Evolutionary conservation across 208 protist genomes (phyloP).

Genomic region (Leishmania amazonensis): DNA sequence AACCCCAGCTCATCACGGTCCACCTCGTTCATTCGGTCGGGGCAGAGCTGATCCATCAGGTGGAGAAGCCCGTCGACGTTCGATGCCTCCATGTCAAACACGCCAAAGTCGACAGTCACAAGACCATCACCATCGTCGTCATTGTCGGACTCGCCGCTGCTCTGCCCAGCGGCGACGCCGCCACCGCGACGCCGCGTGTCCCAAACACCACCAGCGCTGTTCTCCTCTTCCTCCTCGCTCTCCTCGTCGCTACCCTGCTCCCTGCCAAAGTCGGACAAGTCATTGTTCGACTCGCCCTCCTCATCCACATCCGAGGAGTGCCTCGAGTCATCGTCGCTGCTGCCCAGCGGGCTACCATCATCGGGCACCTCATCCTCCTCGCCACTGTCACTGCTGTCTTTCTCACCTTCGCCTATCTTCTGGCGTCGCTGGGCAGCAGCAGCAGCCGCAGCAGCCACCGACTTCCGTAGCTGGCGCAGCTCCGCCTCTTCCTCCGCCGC

Average conservation of each 20-base stretch:
- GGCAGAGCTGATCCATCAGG: slow-evolving; percentile 85
- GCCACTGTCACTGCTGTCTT: background rate
- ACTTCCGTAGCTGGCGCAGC: slow-evolving; percentile 26
- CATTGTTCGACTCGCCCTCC: slow-evolving; percentile 15
- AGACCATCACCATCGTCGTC: slow-evolving; percentile 40
- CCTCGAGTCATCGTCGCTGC: background rate
- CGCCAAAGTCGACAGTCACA: slow-evolving; percentile 89
- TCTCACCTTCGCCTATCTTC: background rate
- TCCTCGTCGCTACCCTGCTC: slow-evolving; percentile 23
- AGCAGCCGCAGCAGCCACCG: slow-evolving; percentile 23
- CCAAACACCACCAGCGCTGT: background rate
- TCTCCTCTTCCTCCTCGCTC: slow-evolving; percentile 17
- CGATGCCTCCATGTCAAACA: slow-evolving; percentile 73
- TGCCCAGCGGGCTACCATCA: background rate
- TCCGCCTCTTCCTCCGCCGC: slow-evolving; percentile 30
- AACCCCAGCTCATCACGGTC: slow-evolving; percentile 79
- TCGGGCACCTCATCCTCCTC: slow-evolving; percentile 6
- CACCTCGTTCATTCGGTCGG: slow-evolving; percentile 85
- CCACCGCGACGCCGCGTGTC: background rate
- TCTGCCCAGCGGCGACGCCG: background rate
- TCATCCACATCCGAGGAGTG: background rate
- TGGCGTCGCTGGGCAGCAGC: background rate
- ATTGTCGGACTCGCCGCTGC: slow-evolving; percentile 34
- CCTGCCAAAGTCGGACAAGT: slow-evolving; percentile 9
- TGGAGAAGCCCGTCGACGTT: slow-evolving; percentile 80